Base-by-base conservation (phyloP, 352 stramenopile genomes). In the Phytophthora ohioensis region DNA sequence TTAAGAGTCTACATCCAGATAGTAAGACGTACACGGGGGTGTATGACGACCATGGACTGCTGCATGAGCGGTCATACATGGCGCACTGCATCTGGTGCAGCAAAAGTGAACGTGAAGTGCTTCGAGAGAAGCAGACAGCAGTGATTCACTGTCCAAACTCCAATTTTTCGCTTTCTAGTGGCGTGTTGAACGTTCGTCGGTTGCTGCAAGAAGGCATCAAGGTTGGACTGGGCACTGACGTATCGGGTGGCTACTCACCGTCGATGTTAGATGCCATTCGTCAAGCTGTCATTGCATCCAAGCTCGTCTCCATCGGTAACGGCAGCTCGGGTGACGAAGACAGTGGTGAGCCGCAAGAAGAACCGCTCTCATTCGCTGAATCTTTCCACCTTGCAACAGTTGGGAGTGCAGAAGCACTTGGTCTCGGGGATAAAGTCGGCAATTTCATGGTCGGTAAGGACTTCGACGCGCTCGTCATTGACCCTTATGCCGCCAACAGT, bases 81-180 rank as follows among this genome's bases (percentile, higher is more conserved):
- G 96, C 95, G n/a, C 96, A 99, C 75, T 98, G 93, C 74, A 87
- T 98, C 53, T 96, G 93, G 80, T 96, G 93, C 61, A 85, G 68
- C 15, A 69, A 77, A 15, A 63, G 74, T 30, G 95, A 99, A 73
- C 79, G 88, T 5, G 74, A 80, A 4, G 55, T 98, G 4, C 70
- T 99, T 34, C 71, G 59, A 36, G 65, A 78, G 12, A 83, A 72
- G 13, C 68, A 90, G 46, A 85, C 87, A 13, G 91, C 80, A 1
- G 90, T 98, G n/a, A 97, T 98, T 15, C 94, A 98, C 72, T 99
- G 96, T 71, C 92, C 96, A 17, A 96, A 97, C 52, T 98, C 90
- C 21, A 99, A 99, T 71, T 98, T 98, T 56, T 98, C 91, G 42
- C 89, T 99, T 57, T 87, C 81, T n/a, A 93, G 90, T 62, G 85